Evolutionary conservation across 129 eudicot species (phyloP).

Genomic region (Flaveria trinervia): DNA sequence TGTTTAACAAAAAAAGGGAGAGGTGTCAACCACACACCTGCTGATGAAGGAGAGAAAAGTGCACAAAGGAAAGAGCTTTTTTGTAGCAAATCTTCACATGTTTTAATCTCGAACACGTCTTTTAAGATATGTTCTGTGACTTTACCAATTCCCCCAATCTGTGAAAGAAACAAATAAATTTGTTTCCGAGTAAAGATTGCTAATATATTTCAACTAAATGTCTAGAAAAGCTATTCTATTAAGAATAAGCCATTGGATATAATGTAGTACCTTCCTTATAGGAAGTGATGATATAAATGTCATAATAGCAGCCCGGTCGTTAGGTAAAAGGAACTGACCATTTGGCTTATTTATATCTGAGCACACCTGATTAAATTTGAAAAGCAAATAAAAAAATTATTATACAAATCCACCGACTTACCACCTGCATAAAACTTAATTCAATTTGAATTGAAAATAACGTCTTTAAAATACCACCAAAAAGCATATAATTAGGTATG

Average conservation of each 20-base stretch:
- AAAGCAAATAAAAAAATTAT: constrained; percentile 3
- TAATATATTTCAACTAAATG: constrained; percentile 16
- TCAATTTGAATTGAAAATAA: background rate
- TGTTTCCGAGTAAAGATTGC: background rate
- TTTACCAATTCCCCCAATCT: constrained; percentile 98
- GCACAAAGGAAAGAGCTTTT: constrained; percentile 76
- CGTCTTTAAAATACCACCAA: background rate
- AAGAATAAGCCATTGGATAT: background rate
- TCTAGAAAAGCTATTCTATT: constrained; percentile 7
- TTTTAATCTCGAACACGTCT: constrained; percentile 73
- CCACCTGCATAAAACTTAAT: constrained; percentile 1
- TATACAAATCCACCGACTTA: constrained; percentile 2
- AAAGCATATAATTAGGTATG: background rate
- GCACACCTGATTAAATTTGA: constrained; percentile 59
- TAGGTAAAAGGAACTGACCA: constrained; percentile 87
- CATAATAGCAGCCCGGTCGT: constrained; percentile 71
- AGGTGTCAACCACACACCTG: constrained; percentile 52
- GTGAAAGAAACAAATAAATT: constrained; percentile 31
- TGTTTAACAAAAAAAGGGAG: background rate
- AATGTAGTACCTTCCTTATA: constrained; percentile 69
- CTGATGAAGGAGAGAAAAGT: constrained; percentile 77
- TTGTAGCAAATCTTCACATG: constrained; percentile 84
- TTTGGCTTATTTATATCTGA: constrained; percentile 96
- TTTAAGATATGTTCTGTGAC: constrained; percentile 83
- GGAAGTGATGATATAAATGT: constrained; percentile 96